Percentiles rank a stretch among this genome's conserved stretches.
phyloP scores from a whole-genome alignment of 2,329 filamentous ascomycete genomes.

The Penicillium olsonii region DNA sequence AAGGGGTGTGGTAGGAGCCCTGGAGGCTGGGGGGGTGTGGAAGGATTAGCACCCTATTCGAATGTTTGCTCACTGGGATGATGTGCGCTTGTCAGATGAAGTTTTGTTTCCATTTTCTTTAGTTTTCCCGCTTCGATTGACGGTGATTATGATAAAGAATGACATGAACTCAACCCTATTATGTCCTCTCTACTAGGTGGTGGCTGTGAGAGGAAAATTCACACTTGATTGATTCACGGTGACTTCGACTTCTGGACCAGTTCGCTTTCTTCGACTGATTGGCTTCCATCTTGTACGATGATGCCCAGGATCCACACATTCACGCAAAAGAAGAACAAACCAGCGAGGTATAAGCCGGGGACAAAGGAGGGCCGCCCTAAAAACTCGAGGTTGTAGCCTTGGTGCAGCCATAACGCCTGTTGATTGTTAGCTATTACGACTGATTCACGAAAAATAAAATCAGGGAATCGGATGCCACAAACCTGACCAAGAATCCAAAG shows the following conservation, averaged over 20 bases:
- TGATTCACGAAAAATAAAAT: not conserved
- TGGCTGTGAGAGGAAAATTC: too few species aligned
- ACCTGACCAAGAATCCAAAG: conserved; percentile 77
- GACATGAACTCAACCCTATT: too few species aligned
- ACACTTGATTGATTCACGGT: not conserved
- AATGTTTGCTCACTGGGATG: too few species aligned
- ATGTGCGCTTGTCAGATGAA: too few species aligned
- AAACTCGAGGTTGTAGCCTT: conserved; percentile 76
- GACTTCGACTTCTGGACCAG: not conserved
- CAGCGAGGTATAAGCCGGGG: conserved; percentile 76
- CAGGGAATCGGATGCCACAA: conserved; percentile 17
- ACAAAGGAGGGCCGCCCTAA: conserved; percentile 80
- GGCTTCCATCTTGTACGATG: conserved; percentile 67
- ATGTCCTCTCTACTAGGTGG: too few species aligned
- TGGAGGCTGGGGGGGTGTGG: too few species aligned
- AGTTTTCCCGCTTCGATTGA: too few species aligned
- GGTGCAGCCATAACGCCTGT: conserved; percentile 69
- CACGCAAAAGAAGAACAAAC: conserved; percentile 76
- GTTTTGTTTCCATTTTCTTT: too few species aligned
- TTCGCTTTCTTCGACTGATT: not conserved
- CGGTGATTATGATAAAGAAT: too few species aligned
- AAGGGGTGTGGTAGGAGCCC: too few species aligned
- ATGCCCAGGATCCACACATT: conserved; percentile 87
- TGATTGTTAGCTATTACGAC: not conserved
- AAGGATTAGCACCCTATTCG: too few species aligned